These are phyloP conservation scores for Russula griseocarnosa DNA, from an alignment of 768 basidiomycete genomes.

Conservation along the genomic window DNA sequence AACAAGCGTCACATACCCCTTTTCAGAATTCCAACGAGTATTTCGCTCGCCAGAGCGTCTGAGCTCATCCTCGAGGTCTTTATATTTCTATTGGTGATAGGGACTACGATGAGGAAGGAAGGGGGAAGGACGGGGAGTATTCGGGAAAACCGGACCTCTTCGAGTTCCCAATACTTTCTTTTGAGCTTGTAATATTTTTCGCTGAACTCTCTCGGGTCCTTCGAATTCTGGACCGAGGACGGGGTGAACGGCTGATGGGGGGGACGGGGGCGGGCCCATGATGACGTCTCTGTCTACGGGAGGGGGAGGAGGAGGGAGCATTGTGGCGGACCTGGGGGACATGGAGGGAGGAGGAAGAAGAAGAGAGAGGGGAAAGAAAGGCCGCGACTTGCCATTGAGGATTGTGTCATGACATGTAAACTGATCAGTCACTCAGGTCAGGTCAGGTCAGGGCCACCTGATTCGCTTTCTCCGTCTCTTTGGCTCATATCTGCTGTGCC, in stretches of 20 bases:
- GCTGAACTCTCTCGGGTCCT: slow-evolving; percentile 44
- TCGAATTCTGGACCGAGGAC: slow-evolving; percentile 32
- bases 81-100: slow-evolving; percentile 46
- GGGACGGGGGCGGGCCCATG: slow-evolving; percentile 50
- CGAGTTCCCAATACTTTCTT: slow-evolving; percentile 60
- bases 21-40: slow-evolving; percentile 55
- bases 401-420: slow-evolving; percentile 27
- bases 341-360: slow-evolving; percentile 19
- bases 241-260: slow-evolving; percentile 34
- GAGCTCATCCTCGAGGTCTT: slow-evolving; percentile 55
- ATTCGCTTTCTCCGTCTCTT: neutral
- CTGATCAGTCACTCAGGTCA: slow-evolving; percentile 8
- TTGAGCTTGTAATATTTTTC: slow-evolving; percentile 69
- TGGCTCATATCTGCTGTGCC: slow-evolving; percentile 14
- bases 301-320: slow-evolving; percentile 28
- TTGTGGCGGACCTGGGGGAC: slow-evolving; percentile 20
- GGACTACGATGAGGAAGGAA: slow-evolving; percentile 1
- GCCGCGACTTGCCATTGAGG: slow-evolving; percentile 29
- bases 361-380: slow-evolving; percentile 25
- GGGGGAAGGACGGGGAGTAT: neutral
- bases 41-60: slow-evolving; percentile 61
- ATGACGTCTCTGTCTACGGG: slow-evolving; percentile 47
- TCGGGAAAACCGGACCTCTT: slow-evolving; percentile 48
- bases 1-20: slow-evolving; percentile 47
- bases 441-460: slow-evolving; percentile 17